Conservation (phyloP, 352 stramenopile genomes). For the Detonula confervacea region DNA sequence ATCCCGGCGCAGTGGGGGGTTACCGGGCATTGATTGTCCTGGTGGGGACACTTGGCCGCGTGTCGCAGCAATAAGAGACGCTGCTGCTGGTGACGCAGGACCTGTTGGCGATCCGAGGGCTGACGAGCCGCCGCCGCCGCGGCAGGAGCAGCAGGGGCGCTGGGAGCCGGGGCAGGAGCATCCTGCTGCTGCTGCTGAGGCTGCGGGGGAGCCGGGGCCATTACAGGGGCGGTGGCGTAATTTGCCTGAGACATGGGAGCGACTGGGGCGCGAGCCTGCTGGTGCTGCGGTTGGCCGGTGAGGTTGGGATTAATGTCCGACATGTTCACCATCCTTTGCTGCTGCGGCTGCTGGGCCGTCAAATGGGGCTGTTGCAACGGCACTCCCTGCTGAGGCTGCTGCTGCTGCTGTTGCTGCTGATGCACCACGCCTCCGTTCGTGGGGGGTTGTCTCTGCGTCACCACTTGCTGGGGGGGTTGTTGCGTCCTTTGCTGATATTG, state of each 20-base stretch:
- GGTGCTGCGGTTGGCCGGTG: constrained; percentile 38
- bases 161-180: constrained; percentile 5
- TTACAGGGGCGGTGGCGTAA: constrained; percentile 43
- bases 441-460: constrained; percentile 32
- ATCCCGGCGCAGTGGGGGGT: constrained; percentile 96
- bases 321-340: constrained; percentile 78
- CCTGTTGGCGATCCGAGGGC: constrained; percentile 89
- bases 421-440: constrained; percentile 17
- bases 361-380: constrained; percentile 48
- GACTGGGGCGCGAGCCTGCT: constrained; percentile 16
- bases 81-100: constrained; percentile 98
- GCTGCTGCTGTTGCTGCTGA: constrained; percentile 21
- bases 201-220: constrained; percentile 22
- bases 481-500: constrained; percentile 54
- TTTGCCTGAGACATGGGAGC: constrained; percentile 43
- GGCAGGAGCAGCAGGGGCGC: constrained; percentile 12
- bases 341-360: constrained; percentile 48
- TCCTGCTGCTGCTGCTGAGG: constrained; percentile 25
- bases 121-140: constrained; percentile 31
- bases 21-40: constrained; percentile 92
- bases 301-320: constrained; percentile 84
- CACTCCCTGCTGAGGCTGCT: constrained; percentile 25
- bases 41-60: constrained; percentile 97
- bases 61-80: constrained; percentile 95
- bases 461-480: constrained; percentile 49